A percentile compares a stretch with the other conserved stretches of the same genome.
phyloP scores from a whole-genome alignment of 2,329 filamentous ascomycete genomes.

The Arthrobotrys sinensis region DNA sequence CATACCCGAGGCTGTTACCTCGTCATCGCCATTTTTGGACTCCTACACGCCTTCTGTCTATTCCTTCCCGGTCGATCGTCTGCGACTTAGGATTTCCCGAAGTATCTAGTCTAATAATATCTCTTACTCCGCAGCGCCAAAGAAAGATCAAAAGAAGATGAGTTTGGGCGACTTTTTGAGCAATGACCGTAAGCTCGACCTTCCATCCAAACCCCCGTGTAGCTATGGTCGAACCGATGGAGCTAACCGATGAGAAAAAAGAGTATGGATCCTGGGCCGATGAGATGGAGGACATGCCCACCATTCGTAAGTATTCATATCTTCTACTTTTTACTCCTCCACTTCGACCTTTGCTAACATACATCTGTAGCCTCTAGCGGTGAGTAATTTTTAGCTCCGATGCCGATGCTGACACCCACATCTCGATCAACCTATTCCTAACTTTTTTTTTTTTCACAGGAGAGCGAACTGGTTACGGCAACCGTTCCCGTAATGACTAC shows the following conservation, averaged over 20 bases:
- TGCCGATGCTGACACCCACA: background rate
- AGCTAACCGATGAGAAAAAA: conserved; percentile 27
- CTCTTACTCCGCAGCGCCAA: conserved; percentile 78
- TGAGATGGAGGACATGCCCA: conserved; percentile 90
- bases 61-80: background rate
- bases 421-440: conserved; percentile 27
- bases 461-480: conserved; percentile 58
- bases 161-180: conserved; percentile 95
- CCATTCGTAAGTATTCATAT: conserved; percentile 76
- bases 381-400: conserved; percentile 29
- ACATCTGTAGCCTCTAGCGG: conserved; percentile 61
- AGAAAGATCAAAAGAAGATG: conserved; percentile 96
- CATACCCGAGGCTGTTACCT: conserved; percentile 13
- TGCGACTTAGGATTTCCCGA: background rate
- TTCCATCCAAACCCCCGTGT: background rate
- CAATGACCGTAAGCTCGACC: conserved; percentile 81
- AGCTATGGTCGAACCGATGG: background rate
- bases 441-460: conserved; percentile 35
- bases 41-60: background rate
- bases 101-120: conserved; percentile 65
- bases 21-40: background rate
- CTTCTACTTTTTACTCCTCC: background rate
- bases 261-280: conserved; percentile 93
- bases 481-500: conserved; percentile 49
- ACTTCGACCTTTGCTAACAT: conserved; percentile 44